Conservation (phyloP, 2,329 filamentous ascomycete species). For the Aspergillus amoenus region DNA sequence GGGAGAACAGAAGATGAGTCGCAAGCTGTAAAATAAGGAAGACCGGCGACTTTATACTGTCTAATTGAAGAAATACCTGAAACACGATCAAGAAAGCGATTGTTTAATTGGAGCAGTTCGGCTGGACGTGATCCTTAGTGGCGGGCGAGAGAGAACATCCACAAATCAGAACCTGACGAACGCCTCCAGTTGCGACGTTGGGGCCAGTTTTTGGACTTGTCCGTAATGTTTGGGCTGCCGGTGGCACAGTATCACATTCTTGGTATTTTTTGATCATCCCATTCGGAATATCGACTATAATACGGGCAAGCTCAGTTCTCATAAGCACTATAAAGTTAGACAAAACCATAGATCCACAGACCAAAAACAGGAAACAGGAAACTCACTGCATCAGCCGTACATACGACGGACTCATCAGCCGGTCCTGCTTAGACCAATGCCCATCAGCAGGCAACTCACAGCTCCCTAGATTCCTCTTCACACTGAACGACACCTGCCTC, state of each 20-base stretch:
- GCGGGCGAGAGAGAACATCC: not conserved
- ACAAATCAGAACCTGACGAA: not conserved
- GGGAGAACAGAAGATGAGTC: not conserved
- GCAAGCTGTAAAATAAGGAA: not conserved
- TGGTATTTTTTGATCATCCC: too few relatives aligned
- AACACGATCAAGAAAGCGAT: not conserved
- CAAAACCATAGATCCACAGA: not conserved
- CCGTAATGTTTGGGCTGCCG: too few relatives aligned
- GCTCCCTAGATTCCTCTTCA: not conserved
- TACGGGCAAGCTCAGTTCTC: not conserved
- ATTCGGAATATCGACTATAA: too few relatives aligned
- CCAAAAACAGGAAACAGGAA: not conserved
- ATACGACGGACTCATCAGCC: not conserved
- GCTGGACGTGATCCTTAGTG: not conserved
- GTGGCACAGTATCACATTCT: too few relatives aligned
- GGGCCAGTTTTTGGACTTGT: too few relatives aligned
- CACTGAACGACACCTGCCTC: not conserved
- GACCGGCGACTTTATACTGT: not conserved
- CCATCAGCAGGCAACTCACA: not conserved
- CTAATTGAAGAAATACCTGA: not conserved
- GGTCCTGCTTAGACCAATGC: not conserved
- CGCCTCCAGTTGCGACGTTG: too few relatives aligned
- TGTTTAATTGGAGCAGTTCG: not conserved
- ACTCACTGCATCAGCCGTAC: not conserved
- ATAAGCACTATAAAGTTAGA: not conserved